Base-by-base conservation (phyloP, 2,329 filamentous ascomycete genomes). In the Hymenoscyphus repandus region DNA sequence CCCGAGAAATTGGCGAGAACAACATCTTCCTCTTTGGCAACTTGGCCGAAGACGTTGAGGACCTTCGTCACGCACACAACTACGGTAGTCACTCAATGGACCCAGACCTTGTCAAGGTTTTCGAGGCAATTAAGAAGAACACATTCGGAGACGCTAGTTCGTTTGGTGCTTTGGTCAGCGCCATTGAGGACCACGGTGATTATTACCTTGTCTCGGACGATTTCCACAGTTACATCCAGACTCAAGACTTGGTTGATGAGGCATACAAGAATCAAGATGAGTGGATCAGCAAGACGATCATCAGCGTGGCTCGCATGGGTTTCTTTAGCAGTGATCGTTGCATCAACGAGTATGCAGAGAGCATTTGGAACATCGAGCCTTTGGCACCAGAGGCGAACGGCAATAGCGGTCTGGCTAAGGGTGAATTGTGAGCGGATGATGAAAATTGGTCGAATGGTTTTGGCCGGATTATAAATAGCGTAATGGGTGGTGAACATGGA, bases 21-120 rank as follows among this genome's bases (percentile, higher is more conserved):
- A 97, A 97, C 73, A 96, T 99, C 68, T 99, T 99, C 83, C 81
- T 99, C 61, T 97, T 99, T 67, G 93, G 93, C 54, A 96, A 92
- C 68, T 80, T 99, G 17, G 84, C 93, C 50, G 93, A 99, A 70
- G 90, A 97, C 62, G 93, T 99, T 37, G 93, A 97, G 64, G 92
- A 97, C 59, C 83, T 99, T 49, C 91, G 93, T 44, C 90, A 97
- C 71, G 76, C 79, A 17, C 92, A 97, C 74, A 86, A 84, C 58
- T 97, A 96, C 71, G 85, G 87, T 56, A 74, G 82, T 37, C 88
- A 95, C 73, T 71, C 79, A 33, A 75, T 97, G 51, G 90, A 97
- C 68, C 71, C 85, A 0, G 80, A 86, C 56, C 82, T 99, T 37
- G 72, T 79, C 58, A 82, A 83, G 60, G 93, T 99, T 46, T 99